Conservation (phyloP, 129 eudicot species). For the Flaveria sonorensis region DNA sequence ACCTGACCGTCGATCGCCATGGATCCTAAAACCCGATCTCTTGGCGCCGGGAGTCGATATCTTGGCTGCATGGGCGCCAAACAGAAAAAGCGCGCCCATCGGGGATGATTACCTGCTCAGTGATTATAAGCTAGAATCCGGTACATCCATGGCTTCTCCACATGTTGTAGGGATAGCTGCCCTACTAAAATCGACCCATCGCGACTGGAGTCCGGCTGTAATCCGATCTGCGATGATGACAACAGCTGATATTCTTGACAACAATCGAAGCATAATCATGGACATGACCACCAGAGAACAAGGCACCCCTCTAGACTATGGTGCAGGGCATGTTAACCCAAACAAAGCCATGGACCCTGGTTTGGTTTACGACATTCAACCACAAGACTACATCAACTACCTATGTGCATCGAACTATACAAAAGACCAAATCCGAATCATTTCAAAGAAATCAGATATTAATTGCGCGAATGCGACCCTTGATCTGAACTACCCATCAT, state of each 20-base stretch:
- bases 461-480: conserved; percentile 33
- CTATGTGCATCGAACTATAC: conserved; percentile 52
- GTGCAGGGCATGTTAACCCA: conserved; percentile 53
- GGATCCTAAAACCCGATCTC: conserved; percentile 54
- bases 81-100: conserved; percentile 33
- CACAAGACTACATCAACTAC: conserved; percentile 45
- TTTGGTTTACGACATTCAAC: conserved; percentile 41
- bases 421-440: conserved; percentile 33
- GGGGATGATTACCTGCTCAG: conserved; percentile 39
- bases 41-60: conserved; percentile 47
- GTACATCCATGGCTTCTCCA: conserved; percentile 56
- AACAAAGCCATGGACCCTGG: conserved; percentile 60
- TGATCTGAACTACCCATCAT: conserved; percentile 60
- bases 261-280: conserved; percentile 30
- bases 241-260: conserved; percentile 40
- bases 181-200: conserved; percentile 43
- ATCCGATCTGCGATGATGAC: conserved; percentile 64
- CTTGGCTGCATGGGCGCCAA: conserved; percentile 57
- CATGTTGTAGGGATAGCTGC: conserved; percentile 51
- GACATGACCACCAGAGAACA: conserved; percentile 31
- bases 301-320: conserved; percentile 48
- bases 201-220: conserved; percentile 54
- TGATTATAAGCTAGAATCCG: conserved; percentile 39
- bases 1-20: conserved; percentile 36
- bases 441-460: conserved; percentile 34